A percentile compares a stretch with the other conserved stretches of the same genome.
Conservation (phyloP, 768 basidiomycete species). For the Suillus subalutaceus region DNA sequence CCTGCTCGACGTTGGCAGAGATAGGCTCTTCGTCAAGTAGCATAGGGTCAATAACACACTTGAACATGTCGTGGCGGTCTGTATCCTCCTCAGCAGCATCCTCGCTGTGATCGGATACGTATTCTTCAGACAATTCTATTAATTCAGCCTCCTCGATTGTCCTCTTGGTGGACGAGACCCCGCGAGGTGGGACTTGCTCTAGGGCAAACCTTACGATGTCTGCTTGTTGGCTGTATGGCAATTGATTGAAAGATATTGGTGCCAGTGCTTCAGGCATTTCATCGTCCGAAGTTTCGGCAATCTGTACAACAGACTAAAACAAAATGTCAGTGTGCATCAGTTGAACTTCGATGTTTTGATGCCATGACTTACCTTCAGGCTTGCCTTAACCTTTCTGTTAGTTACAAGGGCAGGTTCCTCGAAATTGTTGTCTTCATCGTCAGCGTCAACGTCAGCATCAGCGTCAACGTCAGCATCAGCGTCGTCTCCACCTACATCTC, state of each 20-base stretch:
- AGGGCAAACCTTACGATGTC: not conserved
- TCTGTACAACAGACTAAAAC: not conserved
- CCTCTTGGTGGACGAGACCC: not conserved
- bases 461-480: no score
- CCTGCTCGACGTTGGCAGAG: not conserved
- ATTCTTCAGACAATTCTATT: not conserved
- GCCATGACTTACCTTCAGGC: no score
- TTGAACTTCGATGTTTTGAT: no score
- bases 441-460: no score
- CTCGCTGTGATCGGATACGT: no score
- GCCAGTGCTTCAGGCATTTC: not conserved
- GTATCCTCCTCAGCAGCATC: no score
- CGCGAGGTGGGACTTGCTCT: not conserved
- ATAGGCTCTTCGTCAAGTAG: not conserved
- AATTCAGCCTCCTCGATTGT: not conserved
- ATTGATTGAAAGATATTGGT: not conserved
- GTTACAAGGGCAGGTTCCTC: no score
- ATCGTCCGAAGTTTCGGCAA: not conserved
- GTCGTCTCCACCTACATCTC: no score
- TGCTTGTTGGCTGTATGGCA: not conserved
- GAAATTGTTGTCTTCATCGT: no score
- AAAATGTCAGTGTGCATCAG: not conserved
- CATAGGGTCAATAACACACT: not conserved
- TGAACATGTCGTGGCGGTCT: no score
- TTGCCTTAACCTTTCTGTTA: no score